Base-by-base conservation (phyloP, 306 rosid genomes). In the Oxytropis ochrocephala region DNA sequence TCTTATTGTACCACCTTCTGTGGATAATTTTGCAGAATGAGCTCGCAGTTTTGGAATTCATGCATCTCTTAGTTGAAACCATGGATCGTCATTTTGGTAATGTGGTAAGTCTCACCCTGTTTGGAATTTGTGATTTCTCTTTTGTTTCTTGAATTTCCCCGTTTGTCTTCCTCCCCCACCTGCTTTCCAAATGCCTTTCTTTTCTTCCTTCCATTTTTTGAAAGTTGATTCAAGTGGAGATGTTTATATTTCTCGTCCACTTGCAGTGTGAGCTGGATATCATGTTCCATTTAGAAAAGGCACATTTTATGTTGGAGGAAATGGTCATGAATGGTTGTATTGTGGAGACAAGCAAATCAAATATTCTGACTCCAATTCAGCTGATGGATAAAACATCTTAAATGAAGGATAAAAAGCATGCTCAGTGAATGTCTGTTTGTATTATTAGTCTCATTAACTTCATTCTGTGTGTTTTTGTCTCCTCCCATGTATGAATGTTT, bases 61-160 rank as follows among this genome's bases (percentile, higher is more conserved):
- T 92, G 36, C 96, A 89, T 81, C 87, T 89, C 36, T 76, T 92
- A 39, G 97, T 92, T 13, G 97, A 89, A 83, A 92, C 96, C 64
- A 92, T 92, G 97, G 97, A 92, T 68, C 85, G 92, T n/a, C 97
- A 92, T 70, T 92, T 92, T 4, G 96, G 97, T 83, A 87, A 92
- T 70, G 96, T 89, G 87, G 96, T 87, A 78, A 80, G 82, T 77
- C 64, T 56, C 74, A 12, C 13, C 30, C 33, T 32, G 59, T 33
- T 32, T 42, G 21, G 51, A 38, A 32, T 17, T 50, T 53, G 11
- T 44, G 35, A 35, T 32, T 32, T 32, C 17, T 70, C 60, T 41
- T n/a, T 9, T 61, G 41, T 36, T 52, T 38, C 38, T 29, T 17
- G 12, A 57, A 38, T 2, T 49, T 50, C 1, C 36, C 6, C 5